Evolutionary conservation across 768 basidiomycete species (phyloP).

Genomic region (Tulasnella sp.): DNA sequence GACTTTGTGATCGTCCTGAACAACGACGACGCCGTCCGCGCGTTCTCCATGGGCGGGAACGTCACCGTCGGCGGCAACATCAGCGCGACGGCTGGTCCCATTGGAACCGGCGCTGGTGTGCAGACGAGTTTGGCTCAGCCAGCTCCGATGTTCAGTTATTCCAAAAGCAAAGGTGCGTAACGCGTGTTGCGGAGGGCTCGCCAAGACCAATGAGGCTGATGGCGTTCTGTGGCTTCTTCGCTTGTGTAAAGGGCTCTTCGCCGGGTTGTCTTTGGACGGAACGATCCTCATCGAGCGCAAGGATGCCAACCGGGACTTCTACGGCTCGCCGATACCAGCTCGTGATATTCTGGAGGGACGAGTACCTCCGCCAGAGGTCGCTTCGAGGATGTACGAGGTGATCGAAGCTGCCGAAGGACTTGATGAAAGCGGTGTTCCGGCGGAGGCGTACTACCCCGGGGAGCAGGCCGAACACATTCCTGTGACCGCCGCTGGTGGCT

Average conservation of each 20-base stretch:
- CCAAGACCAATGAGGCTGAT: neutral
- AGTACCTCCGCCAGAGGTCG: slow-evolving; percentile 97
- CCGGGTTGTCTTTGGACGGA: slow-evolving; percentile 92
- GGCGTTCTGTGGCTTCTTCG: neutral
- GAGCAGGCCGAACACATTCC: slow-evolving; percentile 41
- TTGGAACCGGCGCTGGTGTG: slow-evolving; percentile 91
- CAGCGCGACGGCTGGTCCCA: slow-evolving; percentile 84
- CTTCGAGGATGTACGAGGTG: slow-evolving; percentile 88
- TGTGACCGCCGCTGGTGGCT: slow-evolving; percentile 32
- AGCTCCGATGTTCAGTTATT: slow-evolving; percentile 96
- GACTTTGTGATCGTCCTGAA: slow-evolving; percentile 98
- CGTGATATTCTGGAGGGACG: slow-evolving; percentile 89
- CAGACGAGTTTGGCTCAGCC: slow-evolving; percentile 89
- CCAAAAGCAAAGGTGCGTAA: slow-evolving; percentile 81
- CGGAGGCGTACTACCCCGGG: slow-evolving; percentile 74
- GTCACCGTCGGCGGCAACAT: slow-evolving; percentile 92
- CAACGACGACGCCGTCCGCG: slow-evolving; percentile 91
- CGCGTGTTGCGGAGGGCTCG: neutral
- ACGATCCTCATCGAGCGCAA: slow-evolving; percentile 93
- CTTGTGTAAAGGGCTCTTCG: slow-evolving; percentile 74
- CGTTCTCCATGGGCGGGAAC: slow-evolving; percentile 95
- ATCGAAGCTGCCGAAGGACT: slow-evolving; percentile 77
- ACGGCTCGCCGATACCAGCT: slow-evolving; percentile 87
- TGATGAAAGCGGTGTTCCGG: slow-evolving; percentile 81
- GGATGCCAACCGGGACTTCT: slow-evolving; percentile 95